Conservation (phyloP, 192 early-diverging fungal genomes). For the Coemansia sp. region DNA sequence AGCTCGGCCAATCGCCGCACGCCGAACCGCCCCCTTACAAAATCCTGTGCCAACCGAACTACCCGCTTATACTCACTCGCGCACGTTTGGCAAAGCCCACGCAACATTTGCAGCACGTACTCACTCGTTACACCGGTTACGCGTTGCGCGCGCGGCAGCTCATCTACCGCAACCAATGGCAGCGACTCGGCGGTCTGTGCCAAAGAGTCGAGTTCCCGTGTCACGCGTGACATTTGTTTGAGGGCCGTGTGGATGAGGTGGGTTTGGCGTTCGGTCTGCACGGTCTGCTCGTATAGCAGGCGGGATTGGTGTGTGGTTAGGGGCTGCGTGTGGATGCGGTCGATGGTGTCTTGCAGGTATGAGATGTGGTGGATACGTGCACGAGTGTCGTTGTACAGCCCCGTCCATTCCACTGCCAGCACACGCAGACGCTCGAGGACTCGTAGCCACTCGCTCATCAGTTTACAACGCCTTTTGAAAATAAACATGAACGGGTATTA, state of each 20-base stretch:
- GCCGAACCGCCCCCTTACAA: background rate
- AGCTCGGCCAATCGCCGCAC: background rate
- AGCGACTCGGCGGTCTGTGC: background rate
- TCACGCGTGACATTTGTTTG: background rate
- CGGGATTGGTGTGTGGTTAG: too few species aligned
- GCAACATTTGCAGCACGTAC: background rate
- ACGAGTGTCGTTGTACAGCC: background rate
- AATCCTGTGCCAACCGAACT: background rate
- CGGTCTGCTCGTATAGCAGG: background rate
- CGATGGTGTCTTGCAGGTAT: background rate
- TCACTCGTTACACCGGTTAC: constrained; percentile 12
- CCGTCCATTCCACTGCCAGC: background rate
- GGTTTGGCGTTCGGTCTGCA: background rate
- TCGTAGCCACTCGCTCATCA: background rate
- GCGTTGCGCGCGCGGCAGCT: background rate
- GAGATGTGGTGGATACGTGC: background rate
- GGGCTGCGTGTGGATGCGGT: background rate
- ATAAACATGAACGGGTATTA: too few species aligned
- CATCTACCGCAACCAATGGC: background rate
- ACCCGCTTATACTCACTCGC: background rate
- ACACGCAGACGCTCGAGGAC: background rate
- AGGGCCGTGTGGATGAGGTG: background rate
- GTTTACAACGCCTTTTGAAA: too few species aligned
- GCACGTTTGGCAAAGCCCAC: background rate
- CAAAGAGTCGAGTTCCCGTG: background rate